Percentiles rank a stretch among this genome's conserved stretches.
Conservation (phyloP, 2,329 filamentous ascomycete species). For the Periglandula ipomoeae region DNA sequence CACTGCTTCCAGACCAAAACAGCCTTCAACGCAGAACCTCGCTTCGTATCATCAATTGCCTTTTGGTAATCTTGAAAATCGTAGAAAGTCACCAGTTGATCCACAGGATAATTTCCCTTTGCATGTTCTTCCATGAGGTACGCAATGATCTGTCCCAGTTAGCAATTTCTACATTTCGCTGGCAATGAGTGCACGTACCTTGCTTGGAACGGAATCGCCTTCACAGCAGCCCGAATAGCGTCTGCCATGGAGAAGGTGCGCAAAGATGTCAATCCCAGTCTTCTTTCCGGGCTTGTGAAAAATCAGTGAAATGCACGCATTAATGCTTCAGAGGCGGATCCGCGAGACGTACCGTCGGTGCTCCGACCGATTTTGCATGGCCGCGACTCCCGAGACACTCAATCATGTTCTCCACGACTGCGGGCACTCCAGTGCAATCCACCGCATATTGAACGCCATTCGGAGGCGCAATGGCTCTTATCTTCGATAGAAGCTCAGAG, state of each 20-base stretch:
- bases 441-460: constrained; percentile 22
- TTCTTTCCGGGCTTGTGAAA: background rate
- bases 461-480: constrained; percentile 12
- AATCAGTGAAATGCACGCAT: no score
- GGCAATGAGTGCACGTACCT: background rate
- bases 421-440: constrained; percentile 23
- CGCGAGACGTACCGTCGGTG: background rate
- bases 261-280: background rate
- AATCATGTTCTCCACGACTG: constrained; percentile 35
- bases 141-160: background rate
- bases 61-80: constrained; percentile 2
- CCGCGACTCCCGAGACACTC: constrained; percentile 27
- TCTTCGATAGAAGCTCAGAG: constrained; percentile 3
- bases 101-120: constrained; percentile 3
- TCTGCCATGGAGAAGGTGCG: background rate
- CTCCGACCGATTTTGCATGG: background rate
- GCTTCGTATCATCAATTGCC: constrained; percentile 1
- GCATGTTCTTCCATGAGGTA: background rate
- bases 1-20: constrained; percentile 11
- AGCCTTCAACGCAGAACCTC: constrained; percentile 21
- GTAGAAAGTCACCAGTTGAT: background rate
- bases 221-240: constrained; percentile 3
- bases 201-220: constrained; percentile 3
- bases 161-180: background rate
- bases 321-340: no score